Base-by-base conservation (phyloP, 257 asterid genomes). In the Coffea canephora region DNA sequence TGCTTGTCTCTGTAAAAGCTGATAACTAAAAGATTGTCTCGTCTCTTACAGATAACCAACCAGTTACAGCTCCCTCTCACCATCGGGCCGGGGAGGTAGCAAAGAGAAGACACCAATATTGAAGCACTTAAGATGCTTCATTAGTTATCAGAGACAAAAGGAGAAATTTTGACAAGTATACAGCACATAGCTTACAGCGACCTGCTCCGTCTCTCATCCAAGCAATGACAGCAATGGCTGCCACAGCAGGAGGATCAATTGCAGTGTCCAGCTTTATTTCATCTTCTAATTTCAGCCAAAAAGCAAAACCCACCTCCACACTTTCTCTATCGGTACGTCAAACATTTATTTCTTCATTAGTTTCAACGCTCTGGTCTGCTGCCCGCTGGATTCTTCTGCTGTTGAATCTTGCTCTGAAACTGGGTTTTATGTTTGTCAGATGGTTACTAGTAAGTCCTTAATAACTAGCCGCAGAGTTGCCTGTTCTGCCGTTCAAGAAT, bases 401-500 rank as follows among this genome's bases (percentile, higher is more conserved):
- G 7, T 19, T 57, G 16, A 21, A 57, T 57, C 25, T 57, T 43
- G 54, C 34, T 69, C 54, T 57, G 65, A 57, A 57, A 57, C 8
- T 57, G 2, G 3, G 4, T 57, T 57, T 57, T 46, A 23, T 46
- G 39, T 49, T 72, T 50, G 18, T 73, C 76, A 81, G 80, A 73
- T 78, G 59, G 46, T 81, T 4, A 34, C 57, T 48, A 19, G 72
- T 79, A 86, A 65, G 73, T 59, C 76, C 14, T 25, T 59, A n/a
- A 23, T 31, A 41, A 34, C 68, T 36, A 52, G 78, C 49, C 73
- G 77, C 41, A 82, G 61, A 65, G 4, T 82, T 19, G 55, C 50
- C 19, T 87, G 85, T 41, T 87, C 41, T 71, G 86, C 90, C 8
- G 78, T 81, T 64, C 87, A 87, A 79, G 88, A 87, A 66, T 82